These are phyloP conservation scores for Candida koratica DNA, from an alignment of 805 yeast genomes.

Conservation along the genomic window DNA sequence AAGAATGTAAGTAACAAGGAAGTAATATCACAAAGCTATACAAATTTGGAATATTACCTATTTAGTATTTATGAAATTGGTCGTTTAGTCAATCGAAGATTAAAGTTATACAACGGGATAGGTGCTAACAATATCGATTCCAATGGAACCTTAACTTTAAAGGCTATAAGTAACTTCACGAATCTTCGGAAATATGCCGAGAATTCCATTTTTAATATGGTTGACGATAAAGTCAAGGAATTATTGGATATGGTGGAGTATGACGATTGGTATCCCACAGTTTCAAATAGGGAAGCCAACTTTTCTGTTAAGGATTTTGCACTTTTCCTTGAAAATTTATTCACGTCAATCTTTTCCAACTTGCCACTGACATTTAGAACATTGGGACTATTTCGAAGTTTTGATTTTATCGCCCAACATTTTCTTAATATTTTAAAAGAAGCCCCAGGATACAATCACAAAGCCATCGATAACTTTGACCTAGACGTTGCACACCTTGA, in stretches of 20 bases:
- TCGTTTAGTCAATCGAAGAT: constrained; percentile 35
- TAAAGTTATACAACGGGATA: constrained; percentile 35
- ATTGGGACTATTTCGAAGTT: constrained; percentile 77
- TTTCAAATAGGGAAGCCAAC: constrained; percentile 58
- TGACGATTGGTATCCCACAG: constrained; percentile 68
- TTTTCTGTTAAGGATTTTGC: constrained; percentile 79
- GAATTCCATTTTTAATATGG: constrained; percentile 72
- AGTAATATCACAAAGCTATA: constrained; percentile 81
- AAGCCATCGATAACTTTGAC: constrained; percentile 69
- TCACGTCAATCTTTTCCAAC: constrained; percentile 76
- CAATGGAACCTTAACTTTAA: constrained; percentile 35
- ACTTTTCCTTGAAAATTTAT: constrained; percentile 76
- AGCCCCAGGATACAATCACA: constrained; percentile 53
- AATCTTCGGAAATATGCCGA: constrained; percentile 70
- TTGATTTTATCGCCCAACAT: constrained; percentile 75
- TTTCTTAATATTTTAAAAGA: constrained; percentile 59
- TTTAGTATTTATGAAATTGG: constrained; percentile 70
- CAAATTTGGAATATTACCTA: constrained; percentile 83
- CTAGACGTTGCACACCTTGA: constrained; percentile 78
- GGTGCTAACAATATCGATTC: constrained; percentile 40
- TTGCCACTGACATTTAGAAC: constrained; percentile 76
- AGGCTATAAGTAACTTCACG: constrained; percentile 53
- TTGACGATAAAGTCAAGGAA: constrained; percentile 75
- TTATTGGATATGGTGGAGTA: constrained; percentile 78
- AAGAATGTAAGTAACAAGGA: constrained; percentile 77